Conservation (phyloP, 371 early-diverging fungal species). For the Dichotomocladium elegans region DNA sequence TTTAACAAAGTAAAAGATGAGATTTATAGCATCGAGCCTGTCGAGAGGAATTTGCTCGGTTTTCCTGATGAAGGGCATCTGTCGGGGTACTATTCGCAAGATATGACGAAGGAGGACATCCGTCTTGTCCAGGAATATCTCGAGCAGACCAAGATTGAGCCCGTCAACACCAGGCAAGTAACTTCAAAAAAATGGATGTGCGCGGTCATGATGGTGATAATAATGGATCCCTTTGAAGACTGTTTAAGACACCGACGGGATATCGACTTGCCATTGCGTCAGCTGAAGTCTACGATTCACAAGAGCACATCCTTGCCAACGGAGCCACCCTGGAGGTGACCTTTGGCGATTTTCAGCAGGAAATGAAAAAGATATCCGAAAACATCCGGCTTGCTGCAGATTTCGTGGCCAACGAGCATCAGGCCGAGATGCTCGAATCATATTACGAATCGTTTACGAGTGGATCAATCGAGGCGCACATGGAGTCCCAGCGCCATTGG, state of each 20-base stretch:
- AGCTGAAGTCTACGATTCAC: slow-evolving; percentile 19
- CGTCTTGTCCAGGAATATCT: slow-evolving; percentile 43
- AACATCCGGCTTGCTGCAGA: slow-evolving; percentile 39
- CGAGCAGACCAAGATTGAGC: slow-evolving; percentile 31
- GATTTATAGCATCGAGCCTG: slow-evolving; percentile 40
- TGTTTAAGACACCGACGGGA: slow-evolving; percentile 38
- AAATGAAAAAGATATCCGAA: slow-evolving; percentile 43
- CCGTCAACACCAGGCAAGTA: slow-evolving; percentile 32
- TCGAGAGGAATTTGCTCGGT: slow-evolving; percentile 43
- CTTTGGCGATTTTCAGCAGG: slow-evolving; percentile 46
- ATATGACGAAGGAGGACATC: slow-evolving; percentile 52
- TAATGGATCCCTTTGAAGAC: too few relatives aligned
- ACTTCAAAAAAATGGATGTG: neutral
- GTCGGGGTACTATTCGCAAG: slow-evolving; percentile 50
- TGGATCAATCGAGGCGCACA: slow-evolving; percentile 57
- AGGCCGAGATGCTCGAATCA: slow-evolving; percentile 47
- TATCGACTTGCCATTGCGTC: slow-evolving; percentile 35
- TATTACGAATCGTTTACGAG: slow-evolving; percentile 49
- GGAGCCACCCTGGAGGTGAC: slow-evolving; percentile 35
- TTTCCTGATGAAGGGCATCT: slow-evolving; percentile 61
- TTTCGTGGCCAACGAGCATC: slow-evolving; percentile 50
- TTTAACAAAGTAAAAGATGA: slow-evolving; percentile 28
- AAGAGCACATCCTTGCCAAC: slow-evolving; percentile 17
- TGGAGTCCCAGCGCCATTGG: slow-evolving; percentile 58
- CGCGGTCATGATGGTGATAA: neutral